Conservation (phyloP, 2,329 filamentous ascomycete species). For the Dothidotthia symphoricarpi region DNA sequence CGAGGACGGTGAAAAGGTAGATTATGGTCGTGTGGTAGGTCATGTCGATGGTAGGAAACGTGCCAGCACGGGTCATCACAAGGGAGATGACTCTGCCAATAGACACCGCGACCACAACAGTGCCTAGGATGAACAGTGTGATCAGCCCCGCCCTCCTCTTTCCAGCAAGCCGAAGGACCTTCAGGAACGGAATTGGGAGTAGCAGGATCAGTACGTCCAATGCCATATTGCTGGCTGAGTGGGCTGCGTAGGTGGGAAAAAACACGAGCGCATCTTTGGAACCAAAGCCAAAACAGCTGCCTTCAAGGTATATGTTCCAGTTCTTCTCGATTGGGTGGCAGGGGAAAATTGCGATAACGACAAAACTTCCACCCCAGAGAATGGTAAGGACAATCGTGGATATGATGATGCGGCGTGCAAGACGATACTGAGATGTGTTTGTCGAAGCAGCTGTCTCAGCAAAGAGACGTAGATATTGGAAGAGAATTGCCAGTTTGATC, state of each 20-base stretch:
- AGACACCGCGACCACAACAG: constrained; percentile 30
- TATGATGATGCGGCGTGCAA: constrained; percentile 20
- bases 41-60: constrained; percentile 32
- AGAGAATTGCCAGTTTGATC: constrained; percentile 40
- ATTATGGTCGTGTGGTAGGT: constrained; percentile 31
- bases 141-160: constrained; percentile 32
- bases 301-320: constrained; percentile 23
- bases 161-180: constrained; percentile 27
- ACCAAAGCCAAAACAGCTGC: constrained; percentile 39
- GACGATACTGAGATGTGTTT: constrained; percentile 6
- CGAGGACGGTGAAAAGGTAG: constrained; percentile 38
- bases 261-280: constrained; percentile 28
- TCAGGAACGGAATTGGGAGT: constrained; percentile 35
- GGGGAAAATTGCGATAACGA: constrained; percentile 31
- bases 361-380: constrained; percentile 35
- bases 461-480: constrained; percentile 41
- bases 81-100: constrained; percentile 33
- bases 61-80: constrained; percentile 30
- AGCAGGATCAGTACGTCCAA: constrained; percentile 34
- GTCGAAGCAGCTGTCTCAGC: constrained; percentile 17
- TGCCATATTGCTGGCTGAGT: constrained; percentile 34
- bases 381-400: constrained; percentile 21
- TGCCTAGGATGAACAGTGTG: constrained; percentile 33
- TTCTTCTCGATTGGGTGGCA: constrained; percentile 32
- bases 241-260: constrained; percentile 30